Evolutionary conservation across 768 basidiomycete genomes (phyloP), one percentile per base, ranked within the genome.

Genomic region (Boletus speciosus): DNA sequence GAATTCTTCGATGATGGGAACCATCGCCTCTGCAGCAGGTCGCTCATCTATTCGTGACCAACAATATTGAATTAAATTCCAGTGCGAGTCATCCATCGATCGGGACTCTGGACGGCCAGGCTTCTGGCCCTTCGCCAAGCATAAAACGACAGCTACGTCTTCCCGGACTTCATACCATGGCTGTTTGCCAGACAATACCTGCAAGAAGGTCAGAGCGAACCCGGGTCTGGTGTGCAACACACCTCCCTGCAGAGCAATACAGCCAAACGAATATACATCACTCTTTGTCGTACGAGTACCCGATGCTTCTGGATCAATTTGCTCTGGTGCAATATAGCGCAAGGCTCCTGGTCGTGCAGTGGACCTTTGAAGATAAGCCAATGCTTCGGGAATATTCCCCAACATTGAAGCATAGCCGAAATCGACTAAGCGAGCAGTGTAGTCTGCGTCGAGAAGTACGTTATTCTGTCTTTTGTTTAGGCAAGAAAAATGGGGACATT

Each of bases 321-420:
- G 64, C 11, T 71, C 61, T 0, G 76, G 65, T 36, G 78, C 78
- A 2, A 71, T 71, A 75, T 76, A 79, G 0, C 78, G 72, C 31
- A 78, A 65, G 10, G 76, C 73, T 4, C 61, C 58, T 0, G 54
- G 51, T n/a, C 21, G 73, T 70, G 6, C 63, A 63, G 49, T 77
- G 62, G 45, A 61, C 50, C 37, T 39, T 5, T 48, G 55, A 0
- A 62, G 55, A 19, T 59, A 60, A 1, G 6, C 2, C 21, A 44
- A 15, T 3, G 36, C 49, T 37, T 59, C 52, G 19, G 55, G 58
- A 10, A 52, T 60, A 12, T 41, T 49, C 2, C 54, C 61, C 5
- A 60, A 25, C 8, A 63, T 11, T 0, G 76, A 74, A 23, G 71
- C 68, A 38, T 62, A 54, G 1, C 79, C 79, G 39, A 80, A 80